Base-by-base conservation (phyloP, 192 early-diverging fungal genomes). In the Rhizoclosmatium globosum region DNA sequence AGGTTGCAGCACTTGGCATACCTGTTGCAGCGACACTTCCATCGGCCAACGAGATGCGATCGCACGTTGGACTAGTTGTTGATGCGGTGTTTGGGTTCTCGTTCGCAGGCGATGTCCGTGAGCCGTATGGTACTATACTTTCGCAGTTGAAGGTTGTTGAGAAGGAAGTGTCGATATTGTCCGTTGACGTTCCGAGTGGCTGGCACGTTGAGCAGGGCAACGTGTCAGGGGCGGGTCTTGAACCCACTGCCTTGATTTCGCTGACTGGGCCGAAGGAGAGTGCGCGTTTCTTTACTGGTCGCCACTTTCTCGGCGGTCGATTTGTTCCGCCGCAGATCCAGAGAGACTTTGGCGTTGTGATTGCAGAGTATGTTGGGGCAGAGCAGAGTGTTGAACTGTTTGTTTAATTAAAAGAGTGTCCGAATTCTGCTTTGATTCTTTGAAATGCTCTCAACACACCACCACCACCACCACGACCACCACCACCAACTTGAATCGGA, bases 141-240 rank as follows among this genome's bases (percentile, higher is more conserved):
- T 67, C 84, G 50, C 89, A 31, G 45, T 1, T 67, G 70, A 64
- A 67, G 78, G 60, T 4, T 4, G 62, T 50, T 56, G 19, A 58
- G 76, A 47, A 73, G 9, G 48, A 42, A 46, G 53, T 76, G 15
- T 90, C 92, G 0, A 86, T 95, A 68, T 86, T 89, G 7, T 87
- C 91, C 38, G 94, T 99, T 45, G 98, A 99, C 77, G 93, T 99
- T 75, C 98, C 98, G 13, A 94, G 93, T 17, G 96, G 94, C 13
- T 99, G 97, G 96, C 91, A 98, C 80, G 97, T 99, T 0, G 95
- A 95, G 62, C 70, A 89, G 71, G 97, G 89, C 21, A 87, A 88
- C 66, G 50, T 85, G 62, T 42, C 74, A 42, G 82, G 85, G 4
- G 64, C 48, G 1, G 89, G 87, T 2, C 86, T 96, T 48, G 82